Evolutionary conservation across 495 filamentous ascomycete species (phyloP), one percentile per base, ranked within the genome.

Genomic region (Trichoderma reesei): DNA sequence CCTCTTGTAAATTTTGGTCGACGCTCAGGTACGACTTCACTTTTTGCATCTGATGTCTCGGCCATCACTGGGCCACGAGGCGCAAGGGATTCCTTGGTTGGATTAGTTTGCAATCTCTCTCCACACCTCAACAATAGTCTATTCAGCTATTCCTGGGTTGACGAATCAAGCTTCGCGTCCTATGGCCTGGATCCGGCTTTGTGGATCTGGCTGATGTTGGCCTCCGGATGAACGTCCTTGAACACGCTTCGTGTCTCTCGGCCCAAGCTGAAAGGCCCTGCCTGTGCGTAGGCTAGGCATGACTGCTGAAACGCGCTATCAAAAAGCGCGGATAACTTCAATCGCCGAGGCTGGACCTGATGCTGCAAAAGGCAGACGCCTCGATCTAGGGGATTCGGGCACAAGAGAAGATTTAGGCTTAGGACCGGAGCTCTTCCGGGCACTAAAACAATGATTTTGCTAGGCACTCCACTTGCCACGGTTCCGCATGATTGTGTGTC

Each of bases 371-470:
- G 44, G 3, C 18, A 18, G 8, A 48, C 44, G 44, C 44, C 44
- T 48, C 44, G 44, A 48, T 48, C 44, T 18, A 48, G 44, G 44
- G 44, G 16, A 48, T 48, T 48, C 44, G n/a, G 44, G 44, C 44
- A 48, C 7, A 48, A 48, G 44, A 18, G 44, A 48, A 48, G 44
- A 18, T 18, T 5, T 48, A n/a, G 16, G 16, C 44, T 48, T 48
- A 48, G 44, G 9, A 18, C 7, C 20, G 5, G 8, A n/a, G 18
- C 16, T 20, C 7, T n/a, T 48, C 44, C 44, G n/a, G 44, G 9
- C 9, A 18, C n/a, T 48, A 48, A 18, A 48, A 18, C 44, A 48
- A 20, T 18, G 44, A 5, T 18, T 48, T 48, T 18, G 44, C 8
- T 5, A 9, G 18, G 44, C n/a, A 18, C 44, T 48, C n/a, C 44